Evolutionary conservation across 768 basidiomycete genomes (phyloP), one percentile per base, ranked within the genome.

Genomic region (Cystobasidium tubakii): DNA sequence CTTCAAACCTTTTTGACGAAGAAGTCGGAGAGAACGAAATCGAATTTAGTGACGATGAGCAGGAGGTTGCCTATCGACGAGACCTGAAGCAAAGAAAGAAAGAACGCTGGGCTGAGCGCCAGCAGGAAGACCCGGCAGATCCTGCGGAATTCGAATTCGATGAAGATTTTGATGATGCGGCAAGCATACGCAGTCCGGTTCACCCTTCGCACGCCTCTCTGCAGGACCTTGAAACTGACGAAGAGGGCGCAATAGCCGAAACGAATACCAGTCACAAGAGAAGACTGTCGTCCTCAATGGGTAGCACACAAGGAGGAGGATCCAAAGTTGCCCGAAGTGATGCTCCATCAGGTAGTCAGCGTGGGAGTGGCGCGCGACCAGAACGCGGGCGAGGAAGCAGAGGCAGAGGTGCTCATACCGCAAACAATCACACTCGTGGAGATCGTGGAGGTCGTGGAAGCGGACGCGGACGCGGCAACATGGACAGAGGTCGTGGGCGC

Each of bases 11-110:
- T 12, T 87, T 92, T 77, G 95, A 98, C 79, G 95, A 98, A 81
- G 95, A 98, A 80, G 88, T 91, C 1, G 90, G 84, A 0, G 92
- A 91, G 23, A 86, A 91, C 70, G 95, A 97, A 79, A 79, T 91
- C 34, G 95, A 98, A 80, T 98, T 94, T 81, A 92, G 90, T 1
- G 95, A 98, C 76, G 95, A 98, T 77, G 95, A 98, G 80, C 85
- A 88, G 69, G 95, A 98, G 81, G 86, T 87, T 21, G 87, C 87
- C 31, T 85, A 88, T 79, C 42, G 39, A 34, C 57, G 71, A 7
- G 66, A 54, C 44, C n/a, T 42, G 9, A 53, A 50, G 44, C 36
- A 42, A 50, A 46, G 50, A 44, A 50, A 67, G 46, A 67, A 60
- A 19, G 69, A 55, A 15, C 54, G 44, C 2, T 53, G 29, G 34